A percentile compares a stretch with the other conserved stretches of the same genome.
Evolutionary conservation across 75 land plant genomes (phyloP).

Genomic region (Selaginella moellendorffii): DNA sequence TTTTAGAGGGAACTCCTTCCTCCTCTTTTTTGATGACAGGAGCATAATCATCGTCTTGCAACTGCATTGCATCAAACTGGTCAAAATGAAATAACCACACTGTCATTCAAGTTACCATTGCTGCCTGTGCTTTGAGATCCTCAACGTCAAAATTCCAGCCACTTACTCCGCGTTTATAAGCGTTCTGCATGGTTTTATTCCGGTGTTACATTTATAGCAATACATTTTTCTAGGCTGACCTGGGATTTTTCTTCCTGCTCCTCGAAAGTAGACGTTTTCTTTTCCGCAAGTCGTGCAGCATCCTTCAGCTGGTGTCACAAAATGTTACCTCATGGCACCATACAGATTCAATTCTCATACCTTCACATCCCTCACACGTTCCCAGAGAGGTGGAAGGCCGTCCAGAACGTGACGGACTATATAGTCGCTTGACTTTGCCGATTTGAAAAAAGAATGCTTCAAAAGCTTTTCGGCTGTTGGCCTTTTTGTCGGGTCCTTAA

Average conservation of each 20-base stretch:
- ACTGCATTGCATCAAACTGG: slow-evolving; percentile 21
- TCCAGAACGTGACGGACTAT: slow-evolving; percentile 45
- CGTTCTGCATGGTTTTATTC: slow-evolving; percentile 35
- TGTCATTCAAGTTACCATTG: slow-evolving; percentile 41
- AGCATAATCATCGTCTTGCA: slow-evolving; percentile 48
- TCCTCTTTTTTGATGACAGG: slow-evolving; percentile 14
- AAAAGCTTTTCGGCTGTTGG: slow-evolving; percentile 76
- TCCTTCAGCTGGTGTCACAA: slow-evolving; percentile 57
- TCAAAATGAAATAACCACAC: background rate
- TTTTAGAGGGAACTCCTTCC: slow-evolving; percentile 2
- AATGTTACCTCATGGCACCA: background rate
- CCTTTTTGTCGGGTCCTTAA: slow-evolving; percentile 84
- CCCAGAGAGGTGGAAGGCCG: slow-evolving; percentile 82
- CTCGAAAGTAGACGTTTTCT: slow-evolving; percentile 83
- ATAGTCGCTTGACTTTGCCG: slow-evolving; percentile 55
- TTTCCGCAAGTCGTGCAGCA: slow-evolving; percentile 83
- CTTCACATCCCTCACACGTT: slow-evolving; percentile 81
- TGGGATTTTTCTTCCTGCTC: slow-evolving; percentile 93
- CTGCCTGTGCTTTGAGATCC: slow-evolving; percentile 83
- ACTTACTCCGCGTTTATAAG: slow-evolving; percentile 97
- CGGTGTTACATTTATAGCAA: background rate
- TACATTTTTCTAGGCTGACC: no score
- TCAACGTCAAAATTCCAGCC: slow-evolving; percentile 90
- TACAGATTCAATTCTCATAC: slow-evolving; percentile 17
- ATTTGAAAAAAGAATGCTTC: slow-evolving; percentile 81